These are phyloP conservation scores for Leccinum olivaceoglutinosum DNA, from an alignment of 1,284 basidiomycete species.

Conservation along the genomic window DNA sequence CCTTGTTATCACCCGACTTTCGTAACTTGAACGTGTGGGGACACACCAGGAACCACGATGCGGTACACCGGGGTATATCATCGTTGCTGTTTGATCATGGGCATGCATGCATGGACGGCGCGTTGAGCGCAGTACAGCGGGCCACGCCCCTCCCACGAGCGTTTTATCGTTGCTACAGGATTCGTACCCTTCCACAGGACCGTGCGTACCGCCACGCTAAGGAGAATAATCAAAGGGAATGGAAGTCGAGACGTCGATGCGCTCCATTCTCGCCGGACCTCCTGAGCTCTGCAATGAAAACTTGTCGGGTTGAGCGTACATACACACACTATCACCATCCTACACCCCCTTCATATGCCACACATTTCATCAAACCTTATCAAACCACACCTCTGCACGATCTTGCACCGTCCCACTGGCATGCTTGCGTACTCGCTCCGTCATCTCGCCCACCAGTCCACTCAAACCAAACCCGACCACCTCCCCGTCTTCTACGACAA, in stretches of 20 bases:
- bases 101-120: background rate
- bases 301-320: background rate
- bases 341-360: background rate
- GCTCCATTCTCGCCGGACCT: background rate
- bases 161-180: background rate
- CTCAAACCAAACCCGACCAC: conserved; percentile 27
- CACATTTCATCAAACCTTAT: conserved; percentile 14
- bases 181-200: no score
- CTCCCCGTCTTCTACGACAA: conserved; percentile 18
- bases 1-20: conserved; percentile 2
- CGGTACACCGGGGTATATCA: background rate
- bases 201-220: background rate
- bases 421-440: conserved; percentile 14
- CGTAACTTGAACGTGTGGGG: background rate
- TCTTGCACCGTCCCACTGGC: conserved; percentile 12
- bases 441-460: conserved; percentile 12
- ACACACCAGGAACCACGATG: background rate
- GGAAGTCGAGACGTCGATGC: conserved; percentile 2
- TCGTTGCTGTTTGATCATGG: background rate
- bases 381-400: conserved; percentile 26
- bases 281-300: background rate
- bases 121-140: background rate
- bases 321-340: background rate
- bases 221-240: background rate
- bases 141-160: conserved; percentile 1